phyloP scores from a whole-genome alignment of 1,284 basidiomycete species.

The Fomitopsis betulina region DNA sequence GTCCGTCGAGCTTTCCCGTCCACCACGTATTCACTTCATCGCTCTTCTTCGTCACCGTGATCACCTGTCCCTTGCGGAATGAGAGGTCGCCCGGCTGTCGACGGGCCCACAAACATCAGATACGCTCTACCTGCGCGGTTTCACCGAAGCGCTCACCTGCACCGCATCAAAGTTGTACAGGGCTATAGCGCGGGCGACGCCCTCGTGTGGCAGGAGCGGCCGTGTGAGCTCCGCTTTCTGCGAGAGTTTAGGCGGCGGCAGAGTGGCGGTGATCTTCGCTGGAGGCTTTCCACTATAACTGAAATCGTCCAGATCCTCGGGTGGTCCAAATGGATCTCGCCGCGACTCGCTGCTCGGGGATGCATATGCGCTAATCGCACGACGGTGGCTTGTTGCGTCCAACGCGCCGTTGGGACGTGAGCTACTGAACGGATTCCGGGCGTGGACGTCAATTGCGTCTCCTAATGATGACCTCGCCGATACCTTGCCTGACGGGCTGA shows the following conservation, averaged over 20 bases:
- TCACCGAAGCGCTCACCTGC: constrained; percentile 40
- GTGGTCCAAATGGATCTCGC: constrained; percentile 23
- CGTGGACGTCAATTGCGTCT: not conserved
- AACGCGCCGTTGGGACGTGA: constrained; percentile 17
- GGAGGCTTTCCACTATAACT: constrained; percentile 14
- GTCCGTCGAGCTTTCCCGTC: constrained; percentile 46
- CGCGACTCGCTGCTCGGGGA: constrained; percentile 11
- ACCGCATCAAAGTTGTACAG: constrained; percentile 74
- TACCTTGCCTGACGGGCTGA: constrained; percentile 8
- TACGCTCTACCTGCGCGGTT: not conserved
- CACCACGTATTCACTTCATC: constrained; percentile 83
- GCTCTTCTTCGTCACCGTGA: constrained; percentile 72
- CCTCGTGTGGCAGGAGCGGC: constrained; percentile 49
- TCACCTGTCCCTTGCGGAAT: constrained; percentile 81
- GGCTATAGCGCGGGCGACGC: constrained; percentile 73
- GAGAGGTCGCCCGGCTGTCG: constrained; percentile 73
- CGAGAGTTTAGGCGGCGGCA: constrained; percentile 27
- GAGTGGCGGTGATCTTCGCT: constrained; percentile 11
- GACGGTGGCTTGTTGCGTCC: constrained; percentile 29
- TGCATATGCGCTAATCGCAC: constrained; percentile 34
- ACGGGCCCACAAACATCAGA: not conserved
- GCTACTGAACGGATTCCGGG: constrained; percentile 15
- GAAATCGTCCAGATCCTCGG: constrained; percentile 22
- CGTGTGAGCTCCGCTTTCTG: constrained; percentile 46
- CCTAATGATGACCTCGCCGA: not conserved